phyloP scores from a whole-genome alignment of 495 filamentous ascomycete species.

The Tuber melanosporum region DNA sequence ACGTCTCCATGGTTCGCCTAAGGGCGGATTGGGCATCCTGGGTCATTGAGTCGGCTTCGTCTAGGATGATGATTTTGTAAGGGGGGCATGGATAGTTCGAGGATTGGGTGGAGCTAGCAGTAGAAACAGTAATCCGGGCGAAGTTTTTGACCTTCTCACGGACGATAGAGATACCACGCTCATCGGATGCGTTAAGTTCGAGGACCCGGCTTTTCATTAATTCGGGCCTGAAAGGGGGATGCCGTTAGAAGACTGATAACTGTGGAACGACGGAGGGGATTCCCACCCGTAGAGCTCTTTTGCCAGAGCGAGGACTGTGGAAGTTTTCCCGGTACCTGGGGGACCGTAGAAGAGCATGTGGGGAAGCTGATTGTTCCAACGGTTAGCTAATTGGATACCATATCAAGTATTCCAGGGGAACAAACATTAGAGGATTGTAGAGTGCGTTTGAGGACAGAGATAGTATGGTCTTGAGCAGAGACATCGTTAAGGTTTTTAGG shows the following conservation, averaged over 20 bases:
- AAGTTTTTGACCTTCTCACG: constrained; percentile 99
- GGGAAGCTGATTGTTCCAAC: constrained; percentile 57
- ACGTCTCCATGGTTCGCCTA: constrained; percentile 94
- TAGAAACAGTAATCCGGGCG: constrained; percentile 84
- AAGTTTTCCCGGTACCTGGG: constrained; percentile 71
- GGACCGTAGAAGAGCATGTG: constrained; percentile 98
- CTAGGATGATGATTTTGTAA: constrained; percentile 96
- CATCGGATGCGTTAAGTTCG: constrained; percentile 97
- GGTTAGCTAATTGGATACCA: constrained; percentile 10
- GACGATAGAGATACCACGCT: constrained; percentile 93
- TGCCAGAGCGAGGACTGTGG: constrained; percentile 77
- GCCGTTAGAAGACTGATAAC: not conserved
- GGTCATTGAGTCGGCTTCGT: constrained; percentile 98
- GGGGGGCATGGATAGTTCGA: constrained; percentile 85
- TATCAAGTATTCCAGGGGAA: constrained; percentile 5
- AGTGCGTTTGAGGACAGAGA: constrained; percentile 82
- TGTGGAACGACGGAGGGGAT: not conserved
- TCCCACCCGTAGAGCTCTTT: constrained; percentile 77
- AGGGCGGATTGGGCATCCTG: constrained; percentile 94
- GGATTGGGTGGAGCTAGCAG: constrained; percentile 61
- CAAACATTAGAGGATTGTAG: constrained; percentile 86
- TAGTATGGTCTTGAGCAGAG: constrained; percentile 95
- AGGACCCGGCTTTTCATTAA: constrained; percentile 90
- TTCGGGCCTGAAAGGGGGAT: constrained; percentile 55
- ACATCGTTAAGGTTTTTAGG: constrained; percentile 92